A percentile compares a stretch with the other conserved stretches of the same genome.
Conservation (phyloP, 2,329 filamentous ascomycete species). For the Ciborinia camelliae region DNA sequence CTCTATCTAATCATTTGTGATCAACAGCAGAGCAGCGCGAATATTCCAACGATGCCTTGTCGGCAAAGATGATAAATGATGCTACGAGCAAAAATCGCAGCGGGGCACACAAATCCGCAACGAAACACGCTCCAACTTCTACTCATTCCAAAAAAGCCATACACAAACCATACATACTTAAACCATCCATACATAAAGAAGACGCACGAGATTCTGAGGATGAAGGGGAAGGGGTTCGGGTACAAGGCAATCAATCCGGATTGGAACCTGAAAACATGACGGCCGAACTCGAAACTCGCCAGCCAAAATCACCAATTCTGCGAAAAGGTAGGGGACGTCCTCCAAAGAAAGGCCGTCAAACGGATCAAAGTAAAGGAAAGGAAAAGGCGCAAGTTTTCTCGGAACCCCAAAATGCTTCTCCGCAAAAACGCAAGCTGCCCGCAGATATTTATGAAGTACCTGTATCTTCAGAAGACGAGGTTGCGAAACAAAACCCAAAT, state of each 20-base stretch:
- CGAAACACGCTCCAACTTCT: neutral
- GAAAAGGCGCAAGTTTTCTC: neutral
- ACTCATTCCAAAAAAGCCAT: neutral
- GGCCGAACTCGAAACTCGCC: neutral
- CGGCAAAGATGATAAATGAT: neutral
- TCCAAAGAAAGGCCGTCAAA: neutral
- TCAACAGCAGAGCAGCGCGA: neutral
- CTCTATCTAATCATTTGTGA: neutral
- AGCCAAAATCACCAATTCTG: neutral
- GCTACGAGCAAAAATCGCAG: neutral
- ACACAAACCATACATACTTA: neutral
- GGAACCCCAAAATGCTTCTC: neutral
- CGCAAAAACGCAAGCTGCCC: constrained; percentile 4
- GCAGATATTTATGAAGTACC: neutral
- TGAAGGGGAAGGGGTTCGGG: neutral
- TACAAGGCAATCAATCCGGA: constrained; percentile 2
- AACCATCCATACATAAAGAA: neutral
- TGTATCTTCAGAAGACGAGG: neutral
- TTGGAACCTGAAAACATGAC: neutral
- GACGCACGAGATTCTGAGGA: neutral
- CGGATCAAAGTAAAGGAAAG: neutral
- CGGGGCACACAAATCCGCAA: neutral
- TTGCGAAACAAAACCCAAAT: neutral
- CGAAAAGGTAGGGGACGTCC: neutral
- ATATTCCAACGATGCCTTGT: no score